Base-by-base conservation (phyloP, 352 stramenopile genomes). In the Phytophthora ohioensis region DNA sequence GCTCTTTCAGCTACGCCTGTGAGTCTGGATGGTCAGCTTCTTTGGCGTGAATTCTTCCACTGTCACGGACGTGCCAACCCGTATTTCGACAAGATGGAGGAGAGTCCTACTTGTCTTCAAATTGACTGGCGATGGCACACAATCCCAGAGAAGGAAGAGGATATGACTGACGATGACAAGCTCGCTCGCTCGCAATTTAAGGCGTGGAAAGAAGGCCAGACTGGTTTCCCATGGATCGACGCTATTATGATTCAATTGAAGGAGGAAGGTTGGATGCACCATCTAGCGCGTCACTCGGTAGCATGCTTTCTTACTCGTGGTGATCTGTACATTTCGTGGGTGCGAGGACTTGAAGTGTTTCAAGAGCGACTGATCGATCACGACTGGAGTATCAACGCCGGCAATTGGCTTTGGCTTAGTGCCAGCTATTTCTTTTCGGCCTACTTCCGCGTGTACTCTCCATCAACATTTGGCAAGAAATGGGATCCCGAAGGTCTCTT, bases 221-320 rank as follows among this genome's bases (percentile, higher is more conserved):
- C 98, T 10, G 98, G 98, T 3, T 99, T 98, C 76, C 98, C 98
- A 15, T 99, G 93, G 82, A 99, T 99, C 71, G 97, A 99, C 71
- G 98, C 98, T 43, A 96, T 97, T 74, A 99, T 99, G 97, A 93
- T 90, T 5, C 94, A 98, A 73, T 76, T 98, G 2, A 81, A 86
- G 54, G 73, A 92, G 35, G 91, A 98, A 80, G 92, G 93, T 7
- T 98, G 90, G 90, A 93, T 94, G 80, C 88, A 96, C 68, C 88
- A 95, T 64, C 65, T 95, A 34, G 95, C 91, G 21, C 80, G 98
- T 35, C 98, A 99, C 78, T 94, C 96, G 21, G 97, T 99, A 17
- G 97, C 98, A 12, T 99, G 98, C 72, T 99, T 99, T 70, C 81
- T 99, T 17, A 99, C 98, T 34, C 85, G 98, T n/a, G 98, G 98